Conservation (phyloP, 441 rosid genomes). For the Bocquillonia castaneifolia region DNA sequence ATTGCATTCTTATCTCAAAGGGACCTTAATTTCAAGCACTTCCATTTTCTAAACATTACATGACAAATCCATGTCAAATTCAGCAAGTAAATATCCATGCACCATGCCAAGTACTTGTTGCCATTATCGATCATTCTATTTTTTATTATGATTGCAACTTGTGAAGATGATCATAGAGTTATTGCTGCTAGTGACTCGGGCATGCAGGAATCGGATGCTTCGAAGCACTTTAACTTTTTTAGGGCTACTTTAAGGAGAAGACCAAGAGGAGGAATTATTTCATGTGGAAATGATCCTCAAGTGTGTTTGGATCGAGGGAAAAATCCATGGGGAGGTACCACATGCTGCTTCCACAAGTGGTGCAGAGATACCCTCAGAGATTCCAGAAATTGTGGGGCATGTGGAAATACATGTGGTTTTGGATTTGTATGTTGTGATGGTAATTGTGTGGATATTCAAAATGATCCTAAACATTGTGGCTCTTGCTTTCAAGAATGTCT, state of each 20-base stretch:
- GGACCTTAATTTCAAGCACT: background rate
- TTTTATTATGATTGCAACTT: slow-evolving; percentile 11
- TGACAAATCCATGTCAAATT: slow-evolving; percentile 1
- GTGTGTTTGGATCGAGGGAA: slow-evolving; percentile 29
- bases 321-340: slow-evolving; percentile 35
- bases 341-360: slow-evolving; percentile 30
- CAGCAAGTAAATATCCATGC: slow-evolving; percentile 15
- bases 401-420: slow-evolving; percentile 29
- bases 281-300: slow-evolving; percentile 28
- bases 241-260: slow-evolving; percentile 19
- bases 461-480: slow-evolving; percentile 36
- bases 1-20: background rate
- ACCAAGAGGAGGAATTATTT: slow-evolving; percentile 19
- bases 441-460: slow-evolving; percentile 30
- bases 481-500: slow-evolving; percentile 35
- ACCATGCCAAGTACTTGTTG: background rate
- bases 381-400: slow-evolving; percentile 30
- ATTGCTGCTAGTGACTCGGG: slow-evolving; percentile 1
- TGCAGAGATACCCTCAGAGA: slow-evolving; percentile 36
- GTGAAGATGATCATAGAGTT: background rate
- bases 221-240: slow-evolving; percentile 28
- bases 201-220: slow-evolving; percentile 14
- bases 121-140: slow-evolving; percentile 15
- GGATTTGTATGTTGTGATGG: slow-evolving; percentile 39
- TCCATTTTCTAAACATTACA: background rate